Conservation (phyloP, 257 asterid genomes). For the Fraxinus excelsior region DNA sequence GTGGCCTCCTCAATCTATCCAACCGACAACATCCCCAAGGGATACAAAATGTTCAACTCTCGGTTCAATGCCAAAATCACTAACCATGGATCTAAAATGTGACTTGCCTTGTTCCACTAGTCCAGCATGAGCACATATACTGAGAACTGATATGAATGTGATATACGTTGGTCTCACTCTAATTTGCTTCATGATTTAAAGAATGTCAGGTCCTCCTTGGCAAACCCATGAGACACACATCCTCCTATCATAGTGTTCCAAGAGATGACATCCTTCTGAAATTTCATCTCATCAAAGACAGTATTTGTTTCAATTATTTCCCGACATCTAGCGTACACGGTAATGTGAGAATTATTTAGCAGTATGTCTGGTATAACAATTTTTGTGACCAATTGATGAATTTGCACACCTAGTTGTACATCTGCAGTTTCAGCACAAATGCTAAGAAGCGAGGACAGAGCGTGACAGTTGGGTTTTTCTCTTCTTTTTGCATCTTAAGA, state of each 20-base stretch:
- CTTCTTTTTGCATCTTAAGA: constrained; percentile 51
- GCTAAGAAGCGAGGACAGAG: constrained; percentile 76
- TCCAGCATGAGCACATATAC: constrained; percentile 84
- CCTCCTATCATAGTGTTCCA: constrained; percentile 97
- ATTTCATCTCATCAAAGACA: constrained; percentile 57
- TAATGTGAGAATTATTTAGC: constrained; percentile 73
- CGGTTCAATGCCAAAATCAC: constrained; percentile 70
- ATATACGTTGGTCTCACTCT: constrained; percentile 63
- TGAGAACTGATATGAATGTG: constrained; percentile 78
- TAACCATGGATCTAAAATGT: constrained; percentile 65
- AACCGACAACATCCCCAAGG: constrained; percentile 74
- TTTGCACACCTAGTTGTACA: constrained; percentile 65
- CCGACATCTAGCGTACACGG: constrained; percentile 91
- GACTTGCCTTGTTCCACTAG: constrained; percentile 63
- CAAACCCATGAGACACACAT: constrained; percentile 73
- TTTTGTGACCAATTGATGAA: constrained; percentile 71
- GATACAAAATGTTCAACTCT: constrained; percentile 77
- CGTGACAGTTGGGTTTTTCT: constrained; percentile 72
- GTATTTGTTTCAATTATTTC: constrained; percentile 63
- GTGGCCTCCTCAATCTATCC: constrained; percentile 78
- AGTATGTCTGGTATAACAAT: constrained; percentile 69
- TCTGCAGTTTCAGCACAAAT: constrained; percentile 71
- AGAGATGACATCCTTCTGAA: constrained; percentile 65
- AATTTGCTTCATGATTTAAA: constrained; percentile 63
- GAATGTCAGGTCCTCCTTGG: constrained; percentile 62